Evolutionary conservation across 768 basidiomycete species (phyloP), one percentile per base, ranked within the genome.

Genomic region (Chlorophyllum brunneum): DNA sequence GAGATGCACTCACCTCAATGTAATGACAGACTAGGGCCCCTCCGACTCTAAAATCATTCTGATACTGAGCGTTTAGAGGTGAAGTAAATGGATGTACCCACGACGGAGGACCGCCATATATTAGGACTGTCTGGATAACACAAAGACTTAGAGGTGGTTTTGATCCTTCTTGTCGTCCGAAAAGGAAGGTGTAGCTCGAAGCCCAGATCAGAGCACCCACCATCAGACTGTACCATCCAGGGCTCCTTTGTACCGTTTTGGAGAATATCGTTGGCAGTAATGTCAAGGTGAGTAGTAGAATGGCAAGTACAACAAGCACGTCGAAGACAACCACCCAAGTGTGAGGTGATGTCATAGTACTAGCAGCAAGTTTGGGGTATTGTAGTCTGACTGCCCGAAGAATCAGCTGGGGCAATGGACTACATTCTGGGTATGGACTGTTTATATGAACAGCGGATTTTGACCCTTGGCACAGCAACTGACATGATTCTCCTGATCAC

Each of bases 201-300:
- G 51, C 6, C 15, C 33, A 52, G 5, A 22, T 27, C 4, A 52
- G 41, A 41, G 41, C 43, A 13, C 29, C 42, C 16, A 34, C 9
- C 31, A 52, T 44, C 22, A 52, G 1, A 18, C 34, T 52, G 16
- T 42, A 44, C 51, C 51, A 52, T 3, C 16, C 30, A n/a, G 23
- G 23, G 11, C 34, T 42, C 20, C 51, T 41, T 20, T 44, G 30
- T 10, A 52, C 16, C 4, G 31, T 15, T 31, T 22, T 33, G 33
- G 46, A 34, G 31, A 47, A 36, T 2, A 24, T 36, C 23, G 46
- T 31, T 1, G 46, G 20, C 15, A 47, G 46, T n/a, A 47, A 36
- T 3, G 46, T 36, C 11, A 16, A 36, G 20, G 20, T 13, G 22
- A 47, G 23, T 31, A 47, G 3, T 5, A 36, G 9, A 18, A 47